These are phyloP conservation scores for Saturnispora ahearnii DNA, from an alignment of 805 yeast species.

Conservation along the genomic window DNA sequence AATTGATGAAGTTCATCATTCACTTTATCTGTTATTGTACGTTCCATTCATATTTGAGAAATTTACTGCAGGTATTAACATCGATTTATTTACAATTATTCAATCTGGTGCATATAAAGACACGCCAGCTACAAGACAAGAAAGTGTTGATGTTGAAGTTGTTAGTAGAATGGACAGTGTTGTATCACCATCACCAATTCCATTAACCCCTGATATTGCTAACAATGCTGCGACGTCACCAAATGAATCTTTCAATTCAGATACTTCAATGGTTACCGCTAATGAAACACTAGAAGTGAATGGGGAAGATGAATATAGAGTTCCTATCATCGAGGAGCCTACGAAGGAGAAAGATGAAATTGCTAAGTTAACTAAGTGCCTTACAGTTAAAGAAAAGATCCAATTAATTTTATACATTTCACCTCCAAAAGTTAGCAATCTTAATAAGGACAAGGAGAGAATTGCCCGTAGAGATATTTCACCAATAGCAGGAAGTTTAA, in stretches of 20 bases:
- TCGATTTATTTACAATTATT: not conserved
- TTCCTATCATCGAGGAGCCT: not conserved
- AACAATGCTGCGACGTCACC: not conserved
- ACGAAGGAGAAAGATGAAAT: not conserved
- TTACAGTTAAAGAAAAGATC: constrained; percentile 1
- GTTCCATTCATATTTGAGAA: constrained; percentile 15
- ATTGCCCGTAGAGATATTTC: constrained; percentile 44
- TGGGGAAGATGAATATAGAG: not conserved
- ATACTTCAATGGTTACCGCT: not conserved
- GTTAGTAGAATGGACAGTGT: not conserved
- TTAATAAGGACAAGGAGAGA: constrained; percentile 28
- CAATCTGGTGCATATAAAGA: not conserved
- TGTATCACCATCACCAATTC: not conserved
- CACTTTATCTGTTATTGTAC: constrained; percentile 47
- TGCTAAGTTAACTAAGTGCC: not conserved
- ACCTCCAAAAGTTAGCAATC: constrained; percentile 5
- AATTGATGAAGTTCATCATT: constrained; percentile 64
- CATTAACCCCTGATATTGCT: not conserved
- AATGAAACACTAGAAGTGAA: not conserved
- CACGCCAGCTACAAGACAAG: not conserved
- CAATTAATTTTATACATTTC: not conserved
- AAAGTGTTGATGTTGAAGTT: not conserved
- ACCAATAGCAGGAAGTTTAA: constrained; percentile 26
- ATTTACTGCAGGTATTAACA: not conserved
- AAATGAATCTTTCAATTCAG: not conserved